Base-by-base conservation (phyloP, 805 yeast genomes). In the Pichia cephalocereana region DNA sequence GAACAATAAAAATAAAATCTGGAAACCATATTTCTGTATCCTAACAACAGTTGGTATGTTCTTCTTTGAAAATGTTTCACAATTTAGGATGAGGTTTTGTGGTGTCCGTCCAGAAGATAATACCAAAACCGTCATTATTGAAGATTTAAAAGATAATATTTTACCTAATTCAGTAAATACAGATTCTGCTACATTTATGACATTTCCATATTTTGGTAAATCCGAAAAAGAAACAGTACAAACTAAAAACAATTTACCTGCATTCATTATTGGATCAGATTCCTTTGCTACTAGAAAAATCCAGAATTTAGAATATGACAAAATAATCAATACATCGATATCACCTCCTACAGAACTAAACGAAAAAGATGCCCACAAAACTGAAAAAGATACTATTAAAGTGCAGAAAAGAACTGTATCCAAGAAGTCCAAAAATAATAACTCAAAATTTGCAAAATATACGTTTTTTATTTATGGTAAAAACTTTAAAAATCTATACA, bases 31-130 rank as follows among this genome's bases (percentile, higher is more conserved):
- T 47, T 71, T 63, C 54, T 77, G 72, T 26, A 58, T 77, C n/a
- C 57, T 77, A 43, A 77, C 82, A 0, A 63, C 75, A 0, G 67
- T 73, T 50, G 82, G 82, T 1, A 53, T 77, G 19, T 62, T 75
- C 14, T 60, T 77, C 31, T 77, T 70, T 57, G 74, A 71, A 39
- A 66, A 64, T 42, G 53, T 67, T 41, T 64, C 67, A 27, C 64
- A 59, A 26, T 62, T 71, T 48, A 62, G 58, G 46, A 61, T 66
- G 63, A 54, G 48, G n/a, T 57, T 56, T 46, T 50, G 54, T 11
- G 52, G 55, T 10, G 48, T 49, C 27, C 41, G 48, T 17, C 39
- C 39, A 2, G 27, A 41, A 2, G 54, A 54, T 36, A 41, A 38
- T 11, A 41, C 31, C 2, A 61, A 58, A 36, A 53, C 54, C 4